Conservation (phyloP, 2,329 filamentous ascomycete genomes). For the Colletotrichum karsti region DNA sequence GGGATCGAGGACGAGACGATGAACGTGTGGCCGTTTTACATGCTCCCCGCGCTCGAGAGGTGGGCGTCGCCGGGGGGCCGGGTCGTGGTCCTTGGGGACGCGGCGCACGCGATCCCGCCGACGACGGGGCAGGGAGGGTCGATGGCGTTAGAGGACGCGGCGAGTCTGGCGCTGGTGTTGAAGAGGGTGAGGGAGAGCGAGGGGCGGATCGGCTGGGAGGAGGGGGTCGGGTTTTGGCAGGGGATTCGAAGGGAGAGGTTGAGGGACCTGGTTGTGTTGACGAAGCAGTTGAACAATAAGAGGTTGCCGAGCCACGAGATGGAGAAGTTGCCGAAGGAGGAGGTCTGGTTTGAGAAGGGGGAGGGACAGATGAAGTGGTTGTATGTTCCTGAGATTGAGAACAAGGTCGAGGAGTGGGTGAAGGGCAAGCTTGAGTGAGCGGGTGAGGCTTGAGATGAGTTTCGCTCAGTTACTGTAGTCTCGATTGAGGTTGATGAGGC, state of each 20-base stretch:
- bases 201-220: constrained; percentile 31
- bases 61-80: constrained; percentile 49
- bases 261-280: constrained; percentile 56
- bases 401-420: constrained; percentile 40
- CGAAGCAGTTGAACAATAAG: constrained; percentile 54
- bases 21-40: constrained; percentile 59
- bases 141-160: constrained; percentile 59
- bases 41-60: constrained; percentile 52
- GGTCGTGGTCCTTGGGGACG: constrained; percentile 56
- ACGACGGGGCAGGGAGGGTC: constrained; percentile 56
- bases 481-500: background rate
- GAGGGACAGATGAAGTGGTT: constrained; percentile 46
- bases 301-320: constrained; percentile 48
- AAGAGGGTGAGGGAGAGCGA: constrained; percentile 32
- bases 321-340: constrained; percentile 10
- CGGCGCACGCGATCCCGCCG: constrained; percentile 57
- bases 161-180: constrained; percentile 50
- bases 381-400: constrained; percentile 48
- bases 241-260: constrained; percentile 54
- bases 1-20: constrained; percentile 41
- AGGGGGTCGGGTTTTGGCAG: constrained; percentile 54
- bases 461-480: too few species aligned
- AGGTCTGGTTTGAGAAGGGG: constrained; percentile 29
- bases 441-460: background rate
- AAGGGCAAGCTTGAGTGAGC: background rate